Evolutionary conservation across 768 basidiomycete species (phyloP), one percentile per base, ranked within the genome.

Genomic region (Tricholoma terreum): DNA sequence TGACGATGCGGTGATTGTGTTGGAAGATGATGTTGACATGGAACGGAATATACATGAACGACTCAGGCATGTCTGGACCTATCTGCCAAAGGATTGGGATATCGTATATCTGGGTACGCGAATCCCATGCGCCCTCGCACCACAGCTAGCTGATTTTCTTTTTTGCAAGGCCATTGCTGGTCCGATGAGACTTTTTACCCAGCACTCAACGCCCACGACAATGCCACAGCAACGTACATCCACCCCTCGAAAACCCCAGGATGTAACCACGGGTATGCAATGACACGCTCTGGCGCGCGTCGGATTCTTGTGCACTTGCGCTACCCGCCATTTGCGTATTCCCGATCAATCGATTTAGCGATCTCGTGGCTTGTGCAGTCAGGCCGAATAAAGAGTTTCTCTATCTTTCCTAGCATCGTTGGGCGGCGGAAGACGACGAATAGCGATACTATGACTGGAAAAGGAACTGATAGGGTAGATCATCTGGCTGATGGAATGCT

Each of bases 81-180:
- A 67, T 8, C 66, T 91, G 27, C 89, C 89, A 6, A 40, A 34
- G 1, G 75, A 80, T 14, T 91, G 89, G 89, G 89, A 90, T 61
- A 79, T 90, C 21, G 79, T 91, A 15, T 88, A 87, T 61, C 71
- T 91, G 60, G 89, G 88, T 85, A 61, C 43, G 78, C 14, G 12
- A 10, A 22, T 43, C 4, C 14, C 11, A 14, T n/a, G 63, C 49
- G 38, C 19, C 21, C 46, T 22, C 27, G 7, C 8, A 42, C 33
- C 24, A 49, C 11, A 22, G 21, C 38, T 51, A 6, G 36, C 46
- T 34, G 40, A 54, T 36, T 50, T 30, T 58, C 15, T 60, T n/a
- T n/a, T n/a, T n/a, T n/a, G n/a, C n/a, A n/a, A 90, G 89, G 90
- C 6, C 86, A 91, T 61, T 91, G 89, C 64, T 90, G 89, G 89